A percentile compares a stretch with the other conserved stretches of the same genome.
Evolutionary conservation across 2,329 filamentous ascomycete species (phyloP).

Genomic region (Drechmeria coniospora): DNA sequence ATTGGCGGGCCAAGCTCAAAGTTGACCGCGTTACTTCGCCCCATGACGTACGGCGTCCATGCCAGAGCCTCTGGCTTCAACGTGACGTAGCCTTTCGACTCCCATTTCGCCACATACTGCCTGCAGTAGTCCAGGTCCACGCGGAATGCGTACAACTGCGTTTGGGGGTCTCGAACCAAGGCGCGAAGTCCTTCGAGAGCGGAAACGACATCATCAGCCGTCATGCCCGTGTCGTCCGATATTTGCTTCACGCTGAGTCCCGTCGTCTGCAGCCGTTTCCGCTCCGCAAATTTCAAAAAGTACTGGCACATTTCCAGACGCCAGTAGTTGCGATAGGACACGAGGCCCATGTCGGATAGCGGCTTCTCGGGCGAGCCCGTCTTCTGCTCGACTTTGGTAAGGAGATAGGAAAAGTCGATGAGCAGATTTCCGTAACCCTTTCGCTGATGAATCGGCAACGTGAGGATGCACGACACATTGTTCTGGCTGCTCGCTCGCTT

Average conservation of each 20-base stretch:
- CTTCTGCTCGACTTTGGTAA: slow-evolving; percentile 84
- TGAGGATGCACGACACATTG: slow-evolving; percentile 94
- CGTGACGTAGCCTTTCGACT: slow-evolving; percentile 73
- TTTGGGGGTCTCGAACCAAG: slow-evolving; percentile 76
- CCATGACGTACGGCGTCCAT: slow-evolving; percentile 98
- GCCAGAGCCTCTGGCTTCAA: slow-evolving; percentile 67
- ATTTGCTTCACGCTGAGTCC: slow-evolving; percentile 51
- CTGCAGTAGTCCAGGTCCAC: slow-evolving; percentile 75
- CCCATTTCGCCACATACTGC: slow-evolving; percentile 79
- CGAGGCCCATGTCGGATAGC: slow-evolving; percentile 90
- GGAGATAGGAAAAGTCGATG: slow-evolving; percentile 95
- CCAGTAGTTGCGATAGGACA: slow-evolving; percentile 98
- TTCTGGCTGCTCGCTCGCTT: slow-evolving; percentile 89
- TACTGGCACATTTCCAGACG: slow-evolving; percentile 76
- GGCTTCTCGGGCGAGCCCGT: slow-evolving; percentile 95
- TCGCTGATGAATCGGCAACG: slow-evolving; percentile 87
- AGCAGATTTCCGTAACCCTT: slow-evolving; percentile 94
- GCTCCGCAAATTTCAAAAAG: slow-evolving; percentile 38
- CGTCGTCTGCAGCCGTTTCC: slow-evolving; percentile 19
- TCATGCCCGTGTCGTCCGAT: slow-evolving; percentile 86
- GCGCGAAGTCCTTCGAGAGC: slow-evolving; percentile 81
- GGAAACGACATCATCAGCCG: slow-evolving; percentile 88
- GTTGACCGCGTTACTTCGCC: slow-evolving; percentile 63
- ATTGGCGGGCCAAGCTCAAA: slow-evolving; percentile 71
- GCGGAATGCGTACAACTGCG: slow-evolving; percentile 76